These are phyloP conservation scores for Cystobasidiaceae sp. DNA, from an alignment of 1,284 basidiomycete species.

Conservation along the genomic window DNA sequence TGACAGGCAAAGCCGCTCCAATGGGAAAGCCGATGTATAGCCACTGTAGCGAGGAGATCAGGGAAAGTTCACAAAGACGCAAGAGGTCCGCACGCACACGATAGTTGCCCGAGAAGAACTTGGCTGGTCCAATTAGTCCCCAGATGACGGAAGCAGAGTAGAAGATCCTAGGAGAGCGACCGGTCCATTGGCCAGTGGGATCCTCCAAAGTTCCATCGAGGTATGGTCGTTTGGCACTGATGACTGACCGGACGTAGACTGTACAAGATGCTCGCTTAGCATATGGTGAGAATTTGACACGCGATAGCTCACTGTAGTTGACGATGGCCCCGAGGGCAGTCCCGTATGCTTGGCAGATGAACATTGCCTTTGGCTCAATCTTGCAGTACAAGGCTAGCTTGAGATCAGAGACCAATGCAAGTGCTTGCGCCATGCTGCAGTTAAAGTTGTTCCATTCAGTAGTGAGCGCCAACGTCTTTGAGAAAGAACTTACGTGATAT, in stretches of 20 bases:
- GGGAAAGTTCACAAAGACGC: not conserved
- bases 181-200: constrained; percentile 42
- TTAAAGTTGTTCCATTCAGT: not conserved
- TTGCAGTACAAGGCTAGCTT: constrained; percentile 46
- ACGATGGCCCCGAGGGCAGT: constrained; percentile 34
- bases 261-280: not conserved
- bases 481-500: constrained; percentile 20
- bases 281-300: constrained; percentile 36
- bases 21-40: constrained; percentile 42
- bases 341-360: constrained; percentile 46
- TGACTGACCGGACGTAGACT: constrained; percentile 40
- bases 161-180: constrained; percentile 22
- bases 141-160: constrained; percentile 47
- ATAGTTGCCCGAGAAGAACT: constrained; percentile 49
- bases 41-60: not conserved
- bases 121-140: constrained; percentile 46
- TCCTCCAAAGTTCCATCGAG: constrained; percentile 48
- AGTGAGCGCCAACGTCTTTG: not conserved
- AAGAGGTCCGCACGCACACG: not conserved
- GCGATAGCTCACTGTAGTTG: constrained; percentile 42
- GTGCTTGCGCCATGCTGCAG: constrained; percentile 34
- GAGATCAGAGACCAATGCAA: constrained; percentile 47
- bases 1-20: constrained; percentile 40
- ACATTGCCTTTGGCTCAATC: constrained; percentile 48
- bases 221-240: constrained; percentile 43